Base-by-base conservation (phyloP, 768 basidiomycete species). In the Podaxis carcinomalis region DNA sequence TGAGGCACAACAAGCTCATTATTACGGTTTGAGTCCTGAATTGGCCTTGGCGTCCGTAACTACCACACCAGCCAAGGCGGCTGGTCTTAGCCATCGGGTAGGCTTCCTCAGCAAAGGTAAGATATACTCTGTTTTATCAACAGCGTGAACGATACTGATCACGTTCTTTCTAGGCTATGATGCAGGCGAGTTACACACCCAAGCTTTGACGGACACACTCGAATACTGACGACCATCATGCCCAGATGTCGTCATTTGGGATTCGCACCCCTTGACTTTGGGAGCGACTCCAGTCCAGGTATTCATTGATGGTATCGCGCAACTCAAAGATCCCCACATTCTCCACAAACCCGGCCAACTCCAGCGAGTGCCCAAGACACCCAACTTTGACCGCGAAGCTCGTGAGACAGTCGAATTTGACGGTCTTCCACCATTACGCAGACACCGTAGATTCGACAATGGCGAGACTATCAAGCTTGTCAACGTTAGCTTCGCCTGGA, bases 271-370 rank as follows among this genome's bases (percentile, higher is more conserved):
- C 0, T 78, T 95, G 25, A 68, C 82, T 0, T 77, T 94, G 3
- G 92, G 92, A 21, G 88, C 92, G 0, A 93, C 91, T 1, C 93
- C 93, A 0, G 72, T 75, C 3, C 92, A 94, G 67, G 91, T 93
- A 0, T 92, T 82, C 71, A 87, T 94, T 57, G 93, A 95, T 65
- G 93, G 93, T 10, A 88, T 94, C 59, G 70, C 85, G 0, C 93
- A 95, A 70, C 68, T 78, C 16, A 55, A 67, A 4, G 25, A 68
- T 2, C 75, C 85, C 0, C 62, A 73, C 39, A 62, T 70, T 1
- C 55, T 75, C 1, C 56, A 63, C 4, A 90, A 90, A 68, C 79
- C 83, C 0, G 61, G 65, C 0, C 66, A 69, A 0, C 77, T 82
- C 52, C 89, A 92, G 64, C 54, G 72, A 13, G 73, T 78, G 0